phyloP scores from a whole-genome alignment of 805 yeast genomes.

The Wickerhamiella allomyrinae region DNA sequence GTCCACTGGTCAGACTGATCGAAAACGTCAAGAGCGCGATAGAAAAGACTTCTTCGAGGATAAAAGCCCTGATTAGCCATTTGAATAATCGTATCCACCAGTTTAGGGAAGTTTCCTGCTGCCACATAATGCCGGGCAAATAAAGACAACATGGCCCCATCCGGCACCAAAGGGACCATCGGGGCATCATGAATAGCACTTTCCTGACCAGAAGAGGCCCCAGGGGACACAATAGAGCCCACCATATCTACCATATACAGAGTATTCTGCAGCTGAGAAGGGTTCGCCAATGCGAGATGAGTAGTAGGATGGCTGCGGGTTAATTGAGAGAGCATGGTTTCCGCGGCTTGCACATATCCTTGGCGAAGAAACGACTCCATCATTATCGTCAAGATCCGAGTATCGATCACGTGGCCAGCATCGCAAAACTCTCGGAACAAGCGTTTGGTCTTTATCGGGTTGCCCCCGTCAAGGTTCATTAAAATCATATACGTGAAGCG shows the following conservation, averaged over 20 bases:
- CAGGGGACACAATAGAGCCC: neutral
- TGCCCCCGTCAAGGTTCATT: conserved; percentile 11
- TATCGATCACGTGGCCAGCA: conserved; percentile 18
- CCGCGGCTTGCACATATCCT: conserved; percentile 18
- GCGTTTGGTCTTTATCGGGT: conserved; percentile 9
- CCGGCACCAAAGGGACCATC: neutral
- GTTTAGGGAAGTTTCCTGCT: neutral
- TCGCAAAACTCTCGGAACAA: conserved; percentile 12
- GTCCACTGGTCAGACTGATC: neutral
- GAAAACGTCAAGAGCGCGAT: neutral
- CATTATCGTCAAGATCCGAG: conserved; percentile 16
- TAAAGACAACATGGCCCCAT: neutral
- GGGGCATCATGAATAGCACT: neutral
- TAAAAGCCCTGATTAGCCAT: neutral
- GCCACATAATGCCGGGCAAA: neutral
- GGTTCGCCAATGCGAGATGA: conserved; percentile 1
- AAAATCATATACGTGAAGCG: conserved; percentile 21
- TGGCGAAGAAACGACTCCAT: conserved; percentile 15
- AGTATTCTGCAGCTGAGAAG: neutral
- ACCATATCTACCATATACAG: conserved; percentile 2
- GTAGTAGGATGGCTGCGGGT: neutral
- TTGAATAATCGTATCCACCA: neutral
- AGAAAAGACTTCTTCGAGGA: neutral
- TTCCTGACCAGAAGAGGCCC: neutral
- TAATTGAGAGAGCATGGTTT: conserved; percentile 10